phyloP scores from a whole-genome alignment of 805 yeast genomes.

The Kuraishia cidri region DNA sequence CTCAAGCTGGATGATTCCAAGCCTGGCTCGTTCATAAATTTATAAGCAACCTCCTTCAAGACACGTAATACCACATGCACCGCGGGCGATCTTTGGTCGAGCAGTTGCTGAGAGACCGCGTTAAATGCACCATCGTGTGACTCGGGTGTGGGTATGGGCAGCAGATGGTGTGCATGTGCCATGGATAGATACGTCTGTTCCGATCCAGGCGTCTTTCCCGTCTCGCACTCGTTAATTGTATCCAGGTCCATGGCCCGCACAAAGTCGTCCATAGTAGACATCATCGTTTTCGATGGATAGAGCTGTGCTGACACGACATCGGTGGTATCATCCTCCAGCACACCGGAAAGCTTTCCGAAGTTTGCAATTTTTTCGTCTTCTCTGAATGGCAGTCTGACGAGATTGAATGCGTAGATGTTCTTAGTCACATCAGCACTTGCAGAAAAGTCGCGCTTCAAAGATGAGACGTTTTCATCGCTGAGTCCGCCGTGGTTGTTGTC shows the following conservation, averaged over 20 bases:
- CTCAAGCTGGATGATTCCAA: too few species aligned
- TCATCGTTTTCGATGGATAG: slow-evolving; percentile 27
- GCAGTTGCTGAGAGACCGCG: not conserved
- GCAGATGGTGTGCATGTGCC: not conserved
- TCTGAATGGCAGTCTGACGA: slow-evolving; percentile 56
- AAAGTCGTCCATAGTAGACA: slow-evolving; percentile 30
- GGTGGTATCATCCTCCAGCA: slow-evolving; percentile 21
- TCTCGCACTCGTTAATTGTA: not conserved
- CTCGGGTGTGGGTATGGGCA: not conserved
- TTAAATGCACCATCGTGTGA: not conserved
- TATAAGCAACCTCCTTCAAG: not conserved
- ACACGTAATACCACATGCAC: not conserved
- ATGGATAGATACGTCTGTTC: not conserved
- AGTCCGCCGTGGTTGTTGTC: too few species aligned
- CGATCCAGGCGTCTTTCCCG: not conserved
- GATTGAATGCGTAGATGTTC: slow-evolving; percentile 30
- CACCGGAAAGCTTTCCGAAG: slow-evolving; percentile 29
- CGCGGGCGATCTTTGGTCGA: not conserved
- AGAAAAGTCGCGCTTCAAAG: not conserved
- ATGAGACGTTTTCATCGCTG: not conserved
- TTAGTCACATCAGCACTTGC: slow-evolving; percentile 6
- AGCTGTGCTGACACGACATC: slow-evolving; percentile 12
- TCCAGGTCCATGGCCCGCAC: slow-evolving; percentile 36
- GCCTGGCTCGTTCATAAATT: not conserved
- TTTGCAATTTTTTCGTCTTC: slow-evolving; percentile 66